Evolutionary conservation across 192 early-diverging fungal genomes (phyloP).

Genomic region (Spizellomyces punctatus): DNA sequence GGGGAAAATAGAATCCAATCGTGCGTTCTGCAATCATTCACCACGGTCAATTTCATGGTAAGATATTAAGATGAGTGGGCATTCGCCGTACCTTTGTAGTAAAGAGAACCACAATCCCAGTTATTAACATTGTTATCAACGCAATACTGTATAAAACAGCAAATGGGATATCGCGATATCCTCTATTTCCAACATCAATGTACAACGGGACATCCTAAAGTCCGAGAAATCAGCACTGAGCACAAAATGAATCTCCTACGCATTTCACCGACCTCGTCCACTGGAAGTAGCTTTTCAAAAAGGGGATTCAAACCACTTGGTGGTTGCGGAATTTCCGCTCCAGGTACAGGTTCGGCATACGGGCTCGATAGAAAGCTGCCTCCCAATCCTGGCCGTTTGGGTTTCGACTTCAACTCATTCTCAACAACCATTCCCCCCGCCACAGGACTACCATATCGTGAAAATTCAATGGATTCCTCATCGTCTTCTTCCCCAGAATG

Average conservation of each 20-base stretch:
- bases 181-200: constrained; percentile 1
- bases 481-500: too few species aligned
- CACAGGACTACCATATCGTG: too few species aligned
- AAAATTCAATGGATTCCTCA: too few species aligned
- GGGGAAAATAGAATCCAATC: constrained; percentile 1
- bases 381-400: too few species aligned
- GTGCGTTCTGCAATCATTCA: too few species aligned
- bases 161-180: constrained; percentile 19
- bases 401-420: too few species aligned
- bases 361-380: neutral
- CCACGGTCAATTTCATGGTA: too few species aligned
- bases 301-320: constrained; percentile 1
- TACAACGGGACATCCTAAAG: neutral
- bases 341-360: constrained; percentile 7
- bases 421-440: too few species aligned
- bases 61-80: too few species aligned
- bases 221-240: too few species aligned
- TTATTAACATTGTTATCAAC: neutral
- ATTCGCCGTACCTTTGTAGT: constrained; percentile 6
- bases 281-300: constrained; percentile 6
- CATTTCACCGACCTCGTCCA: neutral
- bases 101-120: neutral
- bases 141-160: constrained; percentile 9
- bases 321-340: neutral
- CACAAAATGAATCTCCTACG: too few species aligned